Evolutionary conservation across 176 grass and related monocot genomes (phyloP).

Genomic region (Rhynchospora pubera): DNA sequence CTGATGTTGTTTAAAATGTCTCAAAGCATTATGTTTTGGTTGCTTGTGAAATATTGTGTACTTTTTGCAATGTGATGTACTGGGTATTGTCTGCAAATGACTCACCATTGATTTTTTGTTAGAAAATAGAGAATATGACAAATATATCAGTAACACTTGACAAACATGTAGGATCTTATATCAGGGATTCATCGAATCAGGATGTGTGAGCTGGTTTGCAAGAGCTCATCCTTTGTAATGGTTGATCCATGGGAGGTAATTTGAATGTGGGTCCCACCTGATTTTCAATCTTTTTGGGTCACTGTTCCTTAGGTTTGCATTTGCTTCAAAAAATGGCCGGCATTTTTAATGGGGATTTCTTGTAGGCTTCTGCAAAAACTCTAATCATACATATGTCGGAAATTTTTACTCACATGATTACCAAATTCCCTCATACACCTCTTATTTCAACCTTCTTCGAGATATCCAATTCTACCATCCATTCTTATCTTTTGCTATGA

Average conservation of each 20-base stretch:
- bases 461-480: background rate
- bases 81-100: background rate
- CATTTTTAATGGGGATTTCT: too few relatives aligned
- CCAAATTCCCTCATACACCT: too few relatives aligned
- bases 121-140: too few relatives aligned
- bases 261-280: background rate
- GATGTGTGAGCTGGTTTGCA: slow-evolving; percentile 59
- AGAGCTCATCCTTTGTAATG: slow-evolving; percentile 72
- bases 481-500: background rate
- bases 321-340: background rate
- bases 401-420: background rate
- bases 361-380: background rate
- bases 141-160: too few relatives aligned
- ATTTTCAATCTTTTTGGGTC: background rate
- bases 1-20: background rate
- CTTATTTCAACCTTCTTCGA: background rate
- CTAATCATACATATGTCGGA: background rate
- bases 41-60: background rate
- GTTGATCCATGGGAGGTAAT: slow-evolving; percentile 90
- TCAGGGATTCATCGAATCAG: slow-evolving; percentile 34
- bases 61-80: background rate
- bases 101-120: background rate
- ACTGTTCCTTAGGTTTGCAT: background rate
- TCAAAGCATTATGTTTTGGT: background rate
- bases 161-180: slow-evolving; percentile 46